Percentiles rank a stretch among this genome's conserved stretches.
Evolutionary conservation across 2,329 filamentous ascomycete genomes (phyloP).

Genomic region (Hypoxylon sp.): DNA sequence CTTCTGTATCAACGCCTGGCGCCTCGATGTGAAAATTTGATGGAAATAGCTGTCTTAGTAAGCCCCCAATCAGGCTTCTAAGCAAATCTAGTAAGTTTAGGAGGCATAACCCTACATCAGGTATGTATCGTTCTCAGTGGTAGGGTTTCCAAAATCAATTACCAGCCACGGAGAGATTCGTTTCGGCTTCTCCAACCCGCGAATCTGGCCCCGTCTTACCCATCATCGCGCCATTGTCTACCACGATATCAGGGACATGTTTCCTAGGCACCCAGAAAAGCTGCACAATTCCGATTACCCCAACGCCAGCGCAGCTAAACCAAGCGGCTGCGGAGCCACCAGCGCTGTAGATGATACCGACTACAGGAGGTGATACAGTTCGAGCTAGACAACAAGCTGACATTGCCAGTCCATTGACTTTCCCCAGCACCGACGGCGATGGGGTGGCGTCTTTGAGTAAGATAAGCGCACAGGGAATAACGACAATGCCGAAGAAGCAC

Average conservation of each 20-base stretch:
- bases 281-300: conserved; percentile 52
- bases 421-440: conserved; percentile 73
- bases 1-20: conserved; percentile 22
- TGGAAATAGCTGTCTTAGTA: background rate
- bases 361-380: conserved; percentile 78
- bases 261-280: conserved; percentile 54
- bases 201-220: conserved; percentile 30
- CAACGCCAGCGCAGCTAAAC: conserved; percentile 57
- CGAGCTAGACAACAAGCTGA: conserved; percentile 79
- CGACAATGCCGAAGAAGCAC: conserved; percentile 77
- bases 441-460: conserved; percentile 81
- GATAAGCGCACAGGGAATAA: conserved; percentile 78
- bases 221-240: conserved; percentile 33
- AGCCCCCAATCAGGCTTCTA: background rate
- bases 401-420: conserved; percentile 80
- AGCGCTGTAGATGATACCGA: conserved; percentile 76
- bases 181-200: conserved; percentile 15
- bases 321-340: conserved; percentile 65
- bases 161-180: background rate
- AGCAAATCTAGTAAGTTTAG: background rate
- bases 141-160: background rate
- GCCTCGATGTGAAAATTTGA: background rate
- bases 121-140: background rate
- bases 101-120: background rate
- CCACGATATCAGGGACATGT: conserved; percentile 44